Conservation (phyloP, 768 basidiomycete species). For the Kwoniella dendrophila region DNA sequence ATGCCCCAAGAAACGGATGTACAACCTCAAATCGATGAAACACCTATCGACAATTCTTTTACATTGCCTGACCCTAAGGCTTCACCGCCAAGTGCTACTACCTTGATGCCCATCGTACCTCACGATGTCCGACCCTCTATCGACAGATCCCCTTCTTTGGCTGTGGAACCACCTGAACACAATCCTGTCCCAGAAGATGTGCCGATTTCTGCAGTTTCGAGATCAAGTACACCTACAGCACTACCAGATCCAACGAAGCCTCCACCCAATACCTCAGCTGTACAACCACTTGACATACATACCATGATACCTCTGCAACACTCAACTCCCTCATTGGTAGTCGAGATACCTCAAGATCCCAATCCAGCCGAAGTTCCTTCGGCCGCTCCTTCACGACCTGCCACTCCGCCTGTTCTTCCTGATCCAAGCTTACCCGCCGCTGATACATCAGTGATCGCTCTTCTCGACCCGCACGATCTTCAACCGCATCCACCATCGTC, state of each 20-base stretch:
- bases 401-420: constrained; percentile 30
- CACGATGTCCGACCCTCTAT: not conserved
- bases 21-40: constrained; percentile 2
- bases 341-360: constrained; percentile 20
- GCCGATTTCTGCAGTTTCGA: constrained; percentile 3
- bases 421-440: constrained; percentile 22
- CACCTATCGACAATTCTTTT: not conserved
- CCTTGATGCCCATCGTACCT: constrained; percentile 4
- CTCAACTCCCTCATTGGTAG: constrained; percentile 16
- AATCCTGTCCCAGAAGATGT: constrained; percentile 14
- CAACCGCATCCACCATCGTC: constrained; percentile 6
- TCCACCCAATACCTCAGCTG: constrained; percentile 30
- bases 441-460: constrained; percentile 6
- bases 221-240: constrained; percentile 16
- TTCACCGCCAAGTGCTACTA: constrained; percentile 14
- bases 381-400: constrained; percentile 11
- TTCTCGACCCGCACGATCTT: constrained; percentile 16
- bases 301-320: constrained; percentile 14
- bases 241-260: constrained; percentile 38
- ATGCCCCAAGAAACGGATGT: constrained; percentile 2
- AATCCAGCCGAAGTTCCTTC: constrained; percentile 3
- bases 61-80: constrained; percentile 24
- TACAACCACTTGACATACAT: constrained; percentile 14
- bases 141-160: constrained; percentile 24
- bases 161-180: constrained; percentile 17